Base-by-base conservation (phyloP, 139 green algal species). In the Chlorella sp. region DNA sequence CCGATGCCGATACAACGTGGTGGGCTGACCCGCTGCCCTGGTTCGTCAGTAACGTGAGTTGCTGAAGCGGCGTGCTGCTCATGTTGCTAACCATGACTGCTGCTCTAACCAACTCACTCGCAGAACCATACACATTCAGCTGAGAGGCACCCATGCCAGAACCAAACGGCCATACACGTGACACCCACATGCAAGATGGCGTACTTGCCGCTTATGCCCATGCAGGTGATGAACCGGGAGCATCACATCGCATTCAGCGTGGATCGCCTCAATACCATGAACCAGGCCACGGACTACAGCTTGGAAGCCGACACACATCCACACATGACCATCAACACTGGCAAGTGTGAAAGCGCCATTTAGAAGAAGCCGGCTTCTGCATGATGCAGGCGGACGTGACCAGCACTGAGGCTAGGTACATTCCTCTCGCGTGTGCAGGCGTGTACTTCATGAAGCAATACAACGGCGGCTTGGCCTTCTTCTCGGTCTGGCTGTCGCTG, bases 241-340 rank as follows among this genome's bases (percentile, higher is more conserved):
- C 42, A 17, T 17, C 42, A 55, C 42, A 17, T 55, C 42, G 17
- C 77, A 1, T 77, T 85, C n/a, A 51, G 31, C 30, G 79, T 68
- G 6, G 79, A 85, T 31, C 49, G 51, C 0, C 27, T 85, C 30
- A 59, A 69, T 1, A 81, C 74, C 27, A 5, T 32, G 1, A 76
- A 75, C 33, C 23, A 51, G 31, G 20, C 34, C 6, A 71, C 67
- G 5, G 79, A 85, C 34, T 2, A 31, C 14, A 74, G 71, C 4
- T 22, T 76, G 5, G 80, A 85, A 30, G 4, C 26, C 0, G 29
- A 4, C 26, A 74, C 80, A 26, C 66, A 36, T 20, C 71, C 74
- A 0, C 64, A 74, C 32, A 62, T 65, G 10, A 82, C 79, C 80
- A 85, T 85, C 36, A 85, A 85, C 72, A 85, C 80, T 49, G 77